Evolutionary conservation across 495 filamentous ascomycete genomes (phyloP), one percentile per base, ranked within the genome.

Genomic region (Trichoderma asperelloides): DNA sequence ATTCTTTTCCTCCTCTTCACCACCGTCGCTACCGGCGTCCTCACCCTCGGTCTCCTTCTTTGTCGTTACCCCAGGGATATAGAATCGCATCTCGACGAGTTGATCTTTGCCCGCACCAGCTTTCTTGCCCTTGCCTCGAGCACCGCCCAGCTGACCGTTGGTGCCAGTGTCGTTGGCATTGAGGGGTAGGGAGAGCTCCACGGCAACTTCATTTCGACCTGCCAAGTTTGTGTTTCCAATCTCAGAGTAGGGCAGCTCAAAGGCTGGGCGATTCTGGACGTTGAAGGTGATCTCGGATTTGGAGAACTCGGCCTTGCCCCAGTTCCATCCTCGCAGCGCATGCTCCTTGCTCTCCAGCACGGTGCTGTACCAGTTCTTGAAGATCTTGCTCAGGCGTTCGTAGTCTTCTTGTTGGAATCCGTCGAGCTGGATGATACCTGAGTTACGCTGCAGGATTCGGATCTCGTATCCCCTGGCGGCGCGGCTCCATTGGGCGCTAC

Each of bases 221-320:
- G 96, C 96, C 64, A 99, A 79, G 75, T 99, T 98, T 60, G 94
- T 97, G 77, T 99, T 99, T 21, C 92, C 93, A 69, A 99, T 95
- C 76, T 99, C 96, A 40, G 91, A 89, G 80, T 96, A 99, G 23
- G 96, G 96, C 49, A 99, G 88, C 77, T 98, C 95, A 80, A 99
- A 99, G 1, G 96, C 91, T 6, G 96, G 96, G 70, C 93, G 90
- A 73, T 96, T 99, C 71, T 95, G 91, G 25, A 99, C 96, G 76
- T 92, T 97, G 81, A 99, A 99, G 23, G 91, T 82, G 39, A 99
- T 86, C 78, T 99, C 96, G 57, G 91, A 88, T 76, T 98, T 97
- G 68, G 89, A 88, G 74, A 99, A 97, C 74, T 99, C 96, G 67
- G 89, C 91, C 78, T 98, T 99, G 68, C 96, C 96, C 96, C 96